These are phyloP conservation scores for Serpula lacrymans DNA, from an alignment of 768 basidiomycete species.

Conservation along the genomic window DNA sequence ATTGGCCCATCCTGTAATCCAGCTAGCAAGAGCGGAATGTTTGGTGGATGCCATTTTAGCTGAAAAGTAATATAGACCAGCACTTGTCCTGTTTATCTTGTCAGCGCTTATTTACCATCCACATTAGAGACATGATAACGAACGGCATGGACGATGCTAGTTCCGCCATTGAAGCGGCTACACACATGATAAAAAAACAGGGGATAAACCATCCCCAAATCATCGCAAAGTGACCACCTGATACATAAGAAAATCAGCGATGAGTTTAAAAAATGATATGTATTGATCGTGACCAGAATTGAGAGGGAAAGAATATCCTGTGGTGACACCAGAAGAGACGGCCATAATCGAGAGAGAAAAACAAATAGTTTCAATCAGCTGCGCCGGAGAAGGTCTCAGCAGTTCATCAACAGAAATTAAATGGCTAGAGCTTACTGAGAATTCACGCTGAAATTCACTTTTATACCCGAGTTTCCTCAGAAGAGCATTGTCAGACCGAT, in stretches of 20 bases:
- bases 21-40: constrained; percentile 21
- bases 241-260: neutral
- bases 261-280: neutral
- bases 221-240: constrained; percentile 22
- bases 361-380: constrained; percentile 21
- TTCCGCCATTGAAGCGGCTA: constrained; percentile 18
- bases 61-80: constrained; percentile 25
- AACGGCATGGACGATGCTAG: constrained; percentile 19
- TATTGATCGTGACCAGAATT: constrained; percentile 9
- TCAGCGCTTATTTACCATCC: neutral
- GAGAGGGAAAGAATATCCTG: constrained; percentile 16
- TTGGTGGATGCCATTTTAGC: constrained; percentile 23
- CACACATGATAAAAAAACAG: constrained; percentile 14
- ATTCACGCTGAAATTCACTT: constrained; percentile 22
- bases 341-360: constrained; percentile 21
- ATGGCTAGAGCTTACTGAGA: constrained; percentile 13
- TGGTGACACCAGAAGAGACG: constrained; percentile 18
- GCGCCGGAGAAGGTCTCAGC: neutral
- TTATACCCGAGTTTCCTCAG: constrained; percentile 22
- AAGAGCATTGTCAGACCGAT: constrained; percentile 14
- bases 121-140: constrained; percentile 2
- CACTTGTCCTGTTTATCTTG: constrained; percentile 13
- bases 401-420: neutral
- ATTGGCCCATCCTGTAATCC: constrained; percentile 28
- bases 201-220: constrained; percentile 21